Evolutionary conservation across 2,329 filamentous ascomycete genomes (phyloP), one percentile per base, ranked within the genome.

Genomic region (Epichloe gansuensis): DNA sequence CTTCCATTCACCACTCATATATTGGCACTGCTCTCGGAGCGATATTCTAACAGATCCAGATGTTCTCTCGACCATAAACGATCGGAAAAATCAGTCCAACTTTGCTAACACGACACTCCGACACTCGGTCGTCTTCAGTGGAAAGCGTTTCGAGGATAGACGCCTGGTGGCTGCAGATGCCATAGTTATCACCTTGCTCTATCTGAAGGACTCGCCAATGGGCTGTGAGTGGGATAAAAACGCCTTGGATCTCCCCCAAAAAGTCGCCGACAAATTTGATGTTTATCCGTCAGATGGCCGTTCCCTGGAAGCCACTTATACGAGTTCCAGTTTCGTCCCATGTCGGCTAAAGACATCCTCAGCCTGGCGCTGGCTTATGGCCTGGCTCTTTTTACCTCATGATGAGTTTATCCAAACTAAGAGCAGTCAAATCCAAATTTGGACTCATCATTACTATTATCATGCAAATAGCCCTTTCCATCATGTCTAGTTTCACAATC

Each of bases 1-100:
- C 59, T 87, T 87, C 62, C 86, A 91, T 60, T 91, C 87, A n/a
- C 86, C 87, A 1, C 69, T 91, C 51, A 82, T 88, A 66, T 91
- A 90, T 66, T 91, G 87, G 87, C 77, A 81, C 55, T 86, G 83
- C 63, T 86, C 75, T n/a, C 62, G 71, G 5, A 73, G 78, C 1
- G 68, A 67, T 6, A 78, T 91, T 48, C 64, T 76, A 28, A 64
- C 67, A 15, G 87, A 91, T 60, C 51, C 65, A 0, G 75, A 90
- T 62, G 75, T 90, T 12, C 64, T 90, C 3, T 65, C 68, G 1
- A 91, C 87, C 0, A 82, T 91, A 61, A 89, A 91, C 59, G 69
- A 77, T 51, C 77, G 72, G 56, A 80, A 81, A 52, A 75, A 71
- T 1, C 77, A 78, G 55, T 76, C 78, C 1, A 86, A 86, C 0